These are phyloP conservation scores for Tetraselmis chui DNA, from an alignment of 139 green algal genomes.

Conservation along the genomic window DNA sequence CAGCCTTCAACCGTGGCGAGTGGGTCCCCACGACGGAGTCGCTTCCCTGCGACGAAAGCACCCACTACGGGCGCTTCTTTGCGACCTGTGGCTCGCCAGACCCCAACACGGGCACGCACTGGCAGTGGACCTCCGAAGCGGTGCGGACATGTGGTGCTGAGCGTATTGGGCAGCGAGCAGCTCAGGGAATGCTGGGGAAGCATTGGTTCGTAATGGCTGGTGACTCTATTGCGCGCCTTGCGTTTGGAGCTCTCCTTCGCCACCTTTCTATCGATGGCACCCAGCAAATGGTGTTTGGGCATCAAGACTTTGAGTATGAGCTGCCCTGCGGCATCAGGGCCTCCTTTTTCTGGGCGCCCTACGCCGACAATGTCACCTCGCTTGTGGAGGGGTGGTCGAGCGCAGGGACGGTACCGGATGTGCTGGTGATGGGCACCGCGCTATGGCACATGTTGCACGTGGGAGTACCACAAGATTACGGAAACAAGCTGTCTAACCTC, in stretches of 20 bases:
- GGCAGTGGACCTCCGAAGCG: conserved; percentile 11
- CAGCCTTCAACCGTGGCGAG: too few relatives aligned
- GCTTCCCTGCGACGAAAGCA: too few relatives aligned
- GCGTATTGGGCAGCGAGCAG: background rate
- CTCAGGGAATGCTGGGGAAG: background rate
- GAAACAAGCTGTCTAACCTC: background rate
- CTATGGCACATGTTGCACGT: conserved; percentile 33
- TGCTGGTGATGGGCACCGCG: conserved; percentile 15
- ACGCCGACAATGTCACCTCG: conserved; percentile 17
- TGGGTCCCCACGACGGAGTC: too few relatives aligned
- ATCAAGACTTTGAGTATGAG: conserved; percentile 27
- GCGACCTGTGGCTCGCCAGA: too few relatives aligned
- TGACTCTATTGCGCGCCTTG: conserved; percentile 20
- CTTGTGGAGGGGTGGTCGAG: conserved; percentile 4
- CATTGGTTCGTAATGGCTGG: conserved; percentile 23
- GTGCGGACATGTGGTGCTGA: conserved; percentile 9
- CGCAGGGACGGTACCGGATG: background rate
- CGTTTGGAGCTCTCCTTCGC: conserved; percentile 26
- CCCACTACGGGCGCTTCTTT: too few relatives aligned
- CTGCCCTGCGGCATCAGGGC: conserved; percentile 13
- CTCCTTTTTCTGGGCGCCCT: conserved; percentile 22
- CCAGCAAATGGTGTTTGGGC: conserved; percentile 19
- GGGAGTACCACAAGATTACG: conserved; percentile 2
- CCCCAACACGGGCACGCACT: conserved; percentile 4
- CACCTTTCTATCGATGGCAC: conserved; percentile 4